phyloP scores from a whole-genome alignment of 2,329 filamentous ascomycete species.

The Ceratocystis harringtonii region DNA sequence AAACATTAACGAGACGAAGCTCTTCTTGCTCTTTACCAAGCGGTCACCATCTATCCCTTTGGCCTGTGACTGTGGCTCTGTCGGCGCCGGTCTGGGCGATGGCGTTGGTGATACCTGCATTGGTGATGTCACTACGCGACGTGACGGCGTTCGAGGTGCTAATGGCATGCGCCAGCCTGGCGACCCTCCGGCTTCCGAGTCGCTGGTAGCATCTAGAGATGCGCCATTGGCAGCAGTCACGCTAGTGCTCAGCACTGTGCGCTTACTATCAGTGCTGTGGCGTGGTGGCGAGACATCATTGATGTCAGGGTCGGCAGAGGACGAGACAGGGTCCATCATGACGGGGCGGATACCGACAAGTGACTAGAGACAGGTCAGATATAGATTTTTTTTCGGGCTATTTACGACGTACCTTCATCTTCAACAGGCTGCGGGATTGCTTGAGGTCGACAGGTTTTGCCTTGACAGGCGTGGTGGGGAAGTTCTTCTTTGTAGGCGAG shows the following conservation, averaged over 20 bases:
- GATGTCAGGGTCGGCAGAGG: background rate
- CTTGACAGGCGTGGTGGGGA: background rate
- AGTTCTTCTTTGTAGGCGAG: background rate
- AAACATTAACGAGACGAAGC: conserved; percentile 34
- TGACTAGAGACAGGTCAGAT: background rate
- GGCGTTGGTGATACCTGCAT: background rate
- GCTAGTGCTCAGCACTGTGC: background rate
- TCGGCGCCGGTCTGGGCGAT: background rate
- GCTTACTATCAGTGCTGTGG: conserved; percentile 3
- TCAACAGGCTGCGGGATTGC: background rate
- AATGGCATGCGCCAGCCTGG: background rate
- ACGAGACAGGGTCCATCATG: background rate
- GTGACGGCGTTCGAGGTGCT: background rate
- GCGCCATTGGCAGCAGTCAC: background rate
- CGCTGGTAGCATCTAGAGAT: background rate
- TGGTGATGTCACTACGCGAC: background rate
- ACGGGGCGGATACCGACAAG: background rate
- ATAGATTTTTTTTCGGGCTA: background rate
- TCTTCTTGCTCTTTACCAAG: conserved; percentile 29
- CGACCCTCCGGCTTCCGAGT: background rate
- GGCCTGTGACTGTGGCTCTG: background rate
- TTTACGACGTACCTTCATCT: background rate
- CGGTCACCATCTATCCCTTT: background rate
- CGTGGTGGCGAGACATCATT: background rate
- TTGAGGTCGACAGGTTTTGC: background rate